phyloP scores from a whole-genome alignment of 2,329 filamentous ascomycete genomes.

The Pseudocercospora vitis region DNA sequence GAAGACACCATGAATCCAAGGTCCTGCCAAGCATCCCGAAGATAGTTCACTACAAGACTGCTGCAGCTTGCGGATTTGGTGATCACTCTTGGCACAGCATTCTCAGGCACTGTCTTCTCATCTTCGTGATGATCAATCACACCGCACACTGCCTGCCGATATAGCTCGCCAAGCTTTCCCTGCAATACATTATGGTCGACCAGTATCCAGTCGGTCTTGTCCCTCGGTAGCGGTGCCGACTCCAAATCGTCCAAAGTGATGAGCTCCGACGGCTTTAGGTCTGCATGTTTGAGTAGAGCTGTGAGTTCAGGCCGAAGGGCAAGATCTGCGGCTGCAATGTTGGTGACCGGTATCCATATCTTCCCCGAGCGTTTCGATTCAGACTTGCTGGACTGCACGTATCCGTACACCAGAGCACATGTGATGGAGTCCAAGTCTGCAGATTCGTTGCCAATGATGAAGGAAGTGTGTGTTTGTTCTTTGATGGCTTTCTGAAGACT shows the following conservation, averaged over 20 bases:
- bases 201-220: slow-evolving; percentile 67
- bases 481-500: slow-evolving; percentile 44
- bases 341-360: slow-evolving; percentile 71
- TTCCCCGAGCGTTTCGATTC: slow-evolving; percentile 45
- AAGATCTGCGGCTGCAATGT: slow-evolving; percentile 68
- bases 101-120: slow-evolving; percentile 56
- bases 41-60: slow-evolving; percentile 66
- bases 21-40: slow-evolving; percentile 58
- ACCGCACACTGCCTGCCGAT: slow-evolving; percentile 57
- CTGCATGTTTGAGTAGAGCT: slow-evolving; percentile 62
- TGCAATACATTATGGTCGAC: slow-evolving; percentile 79
- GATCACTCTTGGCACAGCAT: slow-evolving; percentile 60
- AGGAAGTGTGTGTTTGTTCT: slow-evolving; percentile 44
- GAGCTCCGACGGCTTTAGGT: slow-evolving; percentile 60
- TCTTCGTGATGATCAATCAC: slow-evolving; percentile 80
- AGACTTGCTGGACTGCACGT: slow-evolving; percentile 64
- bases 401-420: slow-evolving; percentile 71
- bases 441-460: slow-evolving; percentile 57
- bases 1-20: slow-evolving; percentile 42
- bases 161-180: slow-evolving; percentile 58
- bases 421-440: slow-evolving; percentile 81
- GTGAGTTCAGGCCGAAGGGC: slow-evolving; percentile 70
- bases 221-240: slow-evolving; percentile 45
- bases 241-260: slow-evolving; percentile 64
- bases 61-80: slow-evolving; percentile 70